Evolutionary conservation across 176 grass and related monocot species (phyloP).

Genomic region (Saccharum officinarum): DNA sequence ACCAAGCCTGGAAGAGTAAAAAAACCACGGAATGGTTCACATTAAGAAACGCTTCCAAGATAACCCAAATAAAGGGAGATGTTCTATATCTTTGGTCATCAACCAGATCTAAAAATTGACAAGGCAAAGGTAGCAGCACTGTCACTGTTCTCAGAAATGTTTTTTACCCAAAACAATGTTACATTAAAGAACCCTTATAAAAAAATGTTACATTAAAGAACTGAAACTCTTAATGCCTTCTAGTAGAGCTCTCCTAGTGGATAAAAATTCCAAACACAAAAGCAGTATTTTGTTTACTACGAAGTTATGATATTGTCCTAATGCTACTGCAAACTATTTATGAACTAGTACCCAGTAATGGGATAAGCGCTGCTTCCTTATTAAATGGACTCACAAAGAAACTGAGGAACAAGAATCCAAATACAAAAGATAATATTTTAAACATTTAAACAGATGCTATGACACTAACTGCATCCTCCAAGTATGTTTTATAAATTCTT

Average conservation of each 20-base stretch:
- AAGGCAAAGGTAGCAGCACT: not conserved
- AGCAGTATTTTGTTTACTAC: not conserved
- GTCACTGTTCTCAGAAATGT: not conserved
- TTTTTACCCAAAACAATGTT: not conserved
- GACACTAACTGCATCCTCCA: not conserved
- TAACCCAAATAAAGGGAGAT: constrained; percentile 21
- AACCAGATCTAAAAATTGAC: not conserved
- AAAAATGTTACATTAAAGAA: not conserved
- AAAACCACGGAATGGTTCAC: not conserved
- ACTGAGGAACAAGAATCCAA: not conserved
- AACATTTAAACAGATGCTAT: not conserved
- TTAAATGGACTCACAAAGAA: not conserved
- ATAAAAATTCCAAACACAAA: not conserved
- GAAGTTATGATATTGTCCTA: not conserved
- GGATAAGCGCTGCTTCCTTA: not conserved
- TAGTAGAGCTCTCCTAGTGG: not conserved
- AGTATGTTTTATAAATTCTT: not conserved
- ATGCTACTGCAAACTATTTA: not conserved
- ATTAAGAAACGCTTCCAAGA: constrained; percentile 22
- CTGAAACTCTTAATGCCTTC: not conserved
- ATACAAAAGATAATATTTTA: constrained; percentile 9
- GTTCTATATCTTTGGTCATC: not conserved
- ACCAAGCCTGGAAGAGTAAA: constrained; percentile 28
- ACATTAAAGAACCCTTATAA: not conserved
- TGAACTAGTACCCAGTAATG: not conserved